phyloP scores from a whole-genome alignment of 441 rosid species.

The Populus hybrid region DNA sequence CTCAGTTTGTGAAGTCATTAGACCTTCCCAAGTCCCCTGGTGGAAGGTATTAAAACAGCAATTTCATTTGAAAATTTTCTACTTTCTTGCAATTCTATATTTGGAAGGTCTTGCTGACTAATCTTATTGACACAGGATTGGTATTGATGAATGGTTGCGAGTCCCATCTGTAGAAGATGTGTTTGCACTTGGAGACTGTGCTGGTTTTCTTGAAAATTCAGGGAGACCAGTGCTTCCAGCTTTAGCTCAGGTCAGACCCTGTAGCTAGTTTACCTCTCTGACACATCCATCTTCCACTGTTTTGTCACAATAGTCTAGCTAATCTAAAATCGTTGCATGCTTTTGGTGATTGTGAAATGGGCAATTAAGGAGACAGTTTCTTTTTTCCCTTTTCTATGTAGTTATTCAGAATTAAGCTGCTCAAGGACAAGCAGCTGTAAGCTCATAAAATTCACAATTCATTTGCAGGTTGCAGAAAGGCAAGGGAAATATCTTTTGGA shows the following conservation, averaged over 20 bases:
- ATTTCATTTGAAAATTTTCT: background rate
- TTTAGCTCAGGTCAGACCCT: slow-evolving; percentile 65
- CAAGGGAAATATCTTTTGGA: slow-evolving; percentile 75
- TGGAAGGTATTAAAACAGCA: slow-evolving; percentile 60
- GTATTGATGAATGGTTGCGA: slow-evolving; percentile 75
- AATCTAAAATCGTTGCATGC: background rate
- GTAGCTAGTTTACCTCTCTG: background rate
- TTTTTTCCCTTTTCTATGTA: background rate
- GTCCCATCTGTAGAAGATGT: slow-evolving; percentile 80
- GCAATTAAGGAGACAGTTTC: background rate
- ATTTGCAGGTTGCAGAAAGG: slow-evolving; percentile 81
- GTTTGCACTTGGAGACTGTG: too few relatives aligned
- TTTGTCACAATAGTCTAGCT: background rate
- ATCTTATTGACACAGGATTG: slow-evolving; percentile 49
- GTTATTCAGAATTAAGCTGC: background rate
- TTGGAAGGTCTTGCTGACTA: background rate
- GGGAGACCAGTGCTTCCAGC: slow-evolving; percentile 89
- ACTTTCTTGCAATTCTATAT: background rate
- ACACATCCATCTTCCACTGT: too few relatives aligned
- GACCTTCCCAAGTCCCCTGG: slow-evolving; percentile 75
- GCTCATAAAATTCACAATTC: background rate
- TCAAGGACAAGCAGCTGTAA: background rate
- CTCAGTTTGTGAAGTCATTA: slow-evolving; percentile 67
- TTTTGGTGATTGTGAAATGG: background rate
- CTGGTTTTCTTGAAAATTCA: slow-evolving; percentile 82